A percentile compares a stretch with the other conserved stretches of the same genome.
phyloP scores from a whole-genome alignment of 1,284 basidiomycete genomes.

The Malassezia caprae region DNA sequence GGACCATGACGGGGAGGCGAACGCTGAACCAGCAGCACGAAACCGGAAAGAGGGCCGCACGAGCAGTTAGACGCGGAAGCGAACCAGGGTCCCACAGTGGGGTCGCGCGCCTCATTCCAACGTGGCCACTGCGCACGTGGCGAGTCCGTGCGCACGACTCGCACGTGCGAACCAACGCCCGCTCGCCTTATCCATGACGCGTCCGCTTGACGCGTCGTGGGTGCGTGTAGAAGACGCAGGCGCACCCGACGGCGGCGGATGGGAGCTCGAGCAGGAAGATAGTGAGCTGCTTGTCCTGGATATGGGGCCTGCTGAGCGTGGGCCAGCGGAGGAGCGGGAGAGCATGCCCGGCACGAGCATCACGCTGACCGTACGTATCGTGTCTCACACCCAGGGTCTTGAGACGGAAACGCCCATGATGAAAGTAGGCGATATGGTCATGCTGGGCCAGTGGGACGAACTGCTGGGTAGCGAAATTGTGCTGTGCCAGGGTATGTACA shows the following conservation, averaged over 20 bases:
- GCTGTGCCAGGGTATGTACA: background rate
- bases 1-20: background rate
- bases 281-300: constrained; percentile 10
- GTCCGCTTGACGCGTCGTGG: constrained; percentile 15
- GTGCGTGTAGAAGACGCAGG: constrained; percentile 1
- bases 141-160: background rate
- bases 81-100: background rate
- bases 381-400: constrained; percentile 12
- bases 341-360: constrained; percentile 11
- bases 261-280: constrained; percentile 11
- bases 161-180: background rate
- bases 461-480: constrained; percentile 15
- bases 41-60: background rate
- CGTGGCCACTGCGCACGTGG: background rate
- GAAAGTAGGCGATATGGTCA: constrained; percentile 10
- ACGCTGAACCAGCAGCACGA: background rate
- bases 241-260: background rate
- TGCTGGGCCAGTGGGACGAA: constrained; percentile 11
- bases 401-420: constrained; percentile 14
- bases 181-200: background rate
- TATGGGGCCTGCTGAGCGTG: background rate
- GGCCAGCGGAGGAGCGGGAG: background rate
- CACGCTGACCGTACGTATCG: constrained; percentile 5
- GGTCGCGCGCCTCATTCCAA: background rate
- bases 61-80: background rate